Evolutionary conservation across 345 rosid species (phyloP).

Genomic region (Nephelium lappaceum): DNA sequence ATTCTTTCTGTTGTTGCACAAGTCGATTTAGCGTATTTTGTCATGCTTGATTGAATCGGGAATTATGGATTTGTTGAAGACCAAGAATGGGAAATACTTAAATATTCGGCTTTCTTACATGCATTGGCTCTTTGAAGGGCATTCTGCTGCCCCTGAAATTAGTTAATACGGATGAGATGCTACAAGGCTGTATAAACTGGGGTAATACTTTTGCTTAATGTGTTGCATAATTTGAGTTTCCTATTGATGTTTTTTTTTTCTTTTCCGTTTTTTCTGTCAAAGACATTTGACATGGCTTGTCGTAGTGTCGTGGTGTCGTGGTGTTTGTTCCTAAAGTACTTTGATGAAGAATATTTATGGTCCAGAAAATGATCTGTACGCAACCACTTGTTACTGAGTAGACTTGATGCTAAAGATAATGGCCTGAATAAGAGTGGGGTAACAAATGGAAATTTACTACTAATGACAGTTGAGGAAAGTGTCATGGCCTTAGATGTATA

Average conservation of each 20-base stretch:
- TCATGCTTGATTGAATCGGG: constrained; percentile 2
- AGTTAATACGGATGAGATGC: background rate
- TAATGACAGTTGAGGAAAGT: background rate
- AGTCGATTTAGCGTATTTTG: background rate
- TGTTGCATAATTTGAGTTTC: background rate
- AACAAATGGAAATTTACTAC: background rate
- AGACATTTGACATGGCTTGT: background rate
- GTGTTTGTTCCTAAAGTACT: background rate
- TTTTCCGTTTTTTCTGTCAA: background rate
- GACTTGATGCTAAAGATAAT: background rate
- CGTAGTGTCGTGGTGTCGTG: background rate
- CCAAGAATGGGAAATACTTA: background rate
- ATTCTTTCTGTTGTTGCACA: background rate
- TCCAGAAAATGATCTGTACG: background rate
- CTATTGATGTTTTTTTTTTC: background rate
- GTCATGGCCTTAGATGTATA: background rate
- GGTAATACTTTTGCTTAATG: background rate
- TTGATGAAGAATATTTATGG: background rate
- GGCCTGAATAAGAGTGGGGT: background rate
- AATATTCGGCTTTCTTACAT: background rate
- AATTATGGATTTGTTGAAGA: constrained; percentile 5
- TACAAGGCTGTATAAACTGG: background rate
- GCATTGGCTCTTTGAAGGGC: background rate
- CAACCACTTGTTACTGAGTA: background rate
- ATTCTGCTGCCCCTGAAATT: background rate